A percentile compares a stretch with the other conserved stretches of the same genome.
Evolutionary conservation across 148 eudicot genomes (phyloP).

Genomic region (Vaccinium macrocarpon): DNA sequence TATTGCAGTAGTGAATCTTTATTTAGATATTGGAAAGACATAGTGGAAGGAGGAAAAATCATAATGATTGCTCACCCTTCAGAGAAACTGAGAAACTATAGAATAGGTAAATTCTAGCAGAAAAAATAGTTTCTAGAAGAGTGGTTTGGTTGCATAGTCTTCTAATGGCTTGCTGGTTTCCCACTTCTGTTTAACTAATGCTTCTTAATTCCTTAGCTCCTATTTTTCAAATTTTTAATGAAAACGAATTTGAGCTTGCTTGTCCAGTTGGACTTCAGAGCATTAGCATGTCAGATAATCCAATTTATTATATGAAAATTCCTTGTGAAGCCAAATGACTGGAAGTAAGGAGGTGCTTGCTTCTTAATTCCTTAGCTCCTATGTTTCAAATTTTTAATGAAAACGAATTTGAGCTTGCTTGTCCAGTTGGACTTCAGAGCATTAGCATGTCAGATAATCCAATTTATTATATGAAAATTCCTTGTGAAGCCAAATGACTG

Average conservation of each 20-base stretch:
- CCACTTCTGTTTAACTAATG: not conserved
- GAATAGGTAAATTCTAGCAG: too few relatives aligned
- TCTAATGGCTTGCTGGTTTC: not conserved
- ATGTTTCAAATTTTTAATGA: not conserved
- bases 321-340: not conserved
- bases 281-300: not conserved
- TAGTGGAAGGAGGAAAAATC: not conserved
- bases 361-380: not conserved
- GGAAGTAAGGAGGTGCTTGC: not conserved
- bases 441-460: not conserved
- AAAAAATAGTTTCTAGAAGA: not conserved
- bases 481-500: not conserved
- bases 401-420: not conserved
- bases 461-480: not conserved
- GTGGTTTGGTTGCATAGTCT: not conserved
- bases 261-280: not conserved
- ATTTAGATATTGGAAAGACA: not conserved
- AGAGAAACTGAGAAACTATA: not conserved
- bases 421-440: not conserved
- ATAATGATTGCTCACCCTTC: not conserved
- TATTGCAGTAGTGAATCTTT: not conserved
- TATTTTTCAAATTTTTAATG: not conserved
- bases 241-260: not conserved
- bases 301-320: not conserved
- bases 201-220: not conserved